phyloP scores from a whole-genome alignment of 352 stramenopile species.

The Thalassiosira allenii region DNA sequence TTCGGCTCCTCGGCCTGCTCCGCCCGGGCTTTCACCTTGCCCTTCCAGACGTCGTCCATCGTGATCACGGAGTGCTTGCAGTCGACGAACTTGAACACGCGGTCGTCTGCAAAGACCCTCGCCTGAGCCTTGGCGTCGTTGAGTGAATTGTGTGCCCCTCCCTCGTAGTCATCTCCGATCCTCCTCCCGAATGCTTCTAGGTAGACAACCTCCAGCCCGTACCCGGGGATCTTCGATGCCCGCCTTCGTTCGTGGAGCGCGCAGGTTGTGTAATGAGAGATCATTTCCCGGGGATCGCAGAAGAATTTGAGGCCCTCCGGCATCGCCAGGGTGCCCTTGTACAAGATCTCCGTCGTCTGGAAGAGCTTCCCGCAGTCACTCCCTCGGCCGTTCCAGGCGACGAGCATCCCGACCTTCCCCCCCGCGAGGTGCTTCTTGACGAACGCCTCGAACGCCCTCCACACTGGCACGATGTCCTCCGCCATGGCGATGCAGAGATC shows the following conservation, averaged over 20 bases:
- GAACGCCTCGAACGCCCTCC: neutral
- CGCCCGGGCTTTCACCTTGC: neutral
- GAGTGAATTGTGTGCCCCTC: constrained; percentile 21
- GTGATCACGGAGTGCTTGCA: neutral
- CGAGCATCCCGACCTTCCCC: neutral
- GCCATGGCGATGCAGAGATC: neutral
- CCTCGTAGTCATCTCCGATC: too few species aligned
- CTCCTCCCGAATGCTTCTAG: neutral
- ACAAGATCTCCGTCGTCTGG: neutral
- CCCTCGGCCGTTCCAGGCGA: constrained; percentile 1
- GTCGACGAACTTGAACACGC: neutral
- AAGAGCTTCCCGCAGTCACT: constrained; percentile 18
- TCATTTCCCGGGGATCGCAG: constrained; percentile 14
- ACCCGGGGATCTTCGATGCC: neutral
- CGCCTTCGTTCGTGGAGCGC: constrained; percentile 6
- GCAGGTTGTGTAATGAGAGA: constrained; percentile 19
- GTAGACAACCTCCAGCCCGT: constrained; percentile 9
- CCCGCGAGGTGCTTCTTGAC: neutral
- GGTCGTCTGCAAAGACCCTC: neutral
- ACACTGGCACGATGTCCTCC: neutral
- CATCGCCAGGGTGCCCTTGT: neutral
- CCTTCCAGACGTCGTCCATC: neutral
- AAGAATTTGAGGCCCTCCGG: constrained; percentile 8
- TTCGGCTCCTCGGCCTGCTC: neutral
- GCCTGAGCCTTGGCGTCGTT: constrained; percentile 12